Evolutionary conservation across 257 asterid species (phyloP).

Genomic region (Solanum dulcamara): DNA sequence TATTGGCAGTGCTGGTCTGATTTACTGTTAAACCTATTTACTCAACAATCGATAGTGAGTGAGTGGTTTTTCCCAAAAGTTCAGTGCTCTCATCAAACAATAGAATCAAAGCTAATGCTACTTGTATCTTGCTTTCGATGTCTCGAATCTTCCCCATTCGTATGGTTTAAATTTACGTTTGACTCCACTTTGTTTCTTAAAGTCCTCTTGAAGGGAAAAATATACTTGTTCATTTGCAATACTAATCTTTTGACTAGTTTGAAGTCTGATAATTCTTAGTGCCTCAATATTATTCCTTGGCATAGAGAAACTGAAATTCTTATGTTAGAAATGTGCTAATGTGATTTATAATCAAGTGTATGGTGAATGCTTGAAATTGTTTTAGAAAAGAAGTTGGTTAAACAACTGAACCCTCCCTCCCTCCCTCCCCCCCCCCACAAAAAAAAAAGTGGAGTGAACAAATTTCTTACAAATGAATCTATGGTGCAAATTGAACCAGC

Average conservation of each 20-base stretch:
- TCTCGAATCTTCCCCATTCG: background rate
- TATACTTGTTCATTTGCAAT: background rate
- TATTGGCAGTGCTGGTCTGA: background rate
- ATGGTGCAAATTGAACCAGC: background rate
- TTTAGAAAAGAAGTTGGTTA: background rate
- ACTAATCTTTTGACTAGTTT: background rate
- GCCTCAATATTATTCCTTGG: background rate
- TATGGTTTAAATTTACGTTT: background rate
- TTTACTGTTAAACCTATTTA: background rate
- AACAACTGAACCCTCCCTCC: background rate
- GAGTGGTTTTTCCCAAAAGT: background rate
- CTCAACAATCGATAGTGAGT: background rate
- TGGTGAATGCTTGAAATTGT: background rate
- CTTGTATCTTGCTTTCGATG: background rate
- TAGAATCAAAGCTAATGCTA: background rate
- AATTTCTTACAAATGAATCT: background rate
- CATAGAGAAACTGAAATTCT: background rate
- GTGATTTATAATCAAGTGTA: background rate
- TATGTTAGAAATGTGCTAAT: background rate
- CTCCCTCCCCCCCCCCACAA: accelerated
- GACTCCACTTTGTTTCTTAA: background rate
- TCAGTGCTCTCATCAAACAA: background rate
- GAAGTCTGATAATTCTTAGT: background rate
- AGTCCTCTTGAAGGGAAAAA: background rate
- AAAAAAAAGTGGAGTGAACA: background rate